Percentiles rank a stretch among this genome's conserved stretches.
These are phyloP conservation scores for Orychophragmus violaceus DNA, from an alignment of 345 rosid species.

Conservation along the genomic window DNA sequence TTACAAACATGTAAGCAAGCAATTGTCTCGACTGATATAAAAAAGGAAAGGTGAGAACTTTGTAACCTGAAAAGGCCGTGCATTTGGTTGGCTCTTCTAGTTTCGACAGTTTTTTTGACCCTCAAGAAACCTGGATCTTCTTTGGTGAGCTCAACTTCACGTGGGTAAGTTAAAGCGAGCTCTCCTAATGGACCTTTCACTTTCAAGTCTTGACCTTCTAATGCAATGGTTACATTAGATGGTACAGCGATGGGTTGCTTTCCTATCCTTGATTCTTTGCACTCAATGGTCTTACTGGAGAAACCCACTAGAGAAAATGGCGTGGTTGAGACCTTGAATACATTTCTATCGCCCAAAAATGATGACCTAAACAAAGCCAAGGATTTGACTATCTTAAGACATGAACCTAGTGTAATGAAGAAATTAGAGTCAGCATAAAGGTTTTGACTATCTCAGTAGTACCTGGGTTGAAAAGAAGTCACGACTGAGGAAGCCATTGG, in stretches of 20 bases:
- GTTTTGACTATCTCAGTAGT: background rate
- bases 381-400: background rate
- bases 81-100: conserved; percentile 94
- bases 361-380: conserved; percentile 38
- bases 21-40: too few species aligned
- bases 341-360: conserved; percentile 56
- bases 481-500: conserved; percentile 64
- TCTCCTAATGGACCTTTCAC: conserved; percentile 94
- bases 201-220: conserved; percentile 62
- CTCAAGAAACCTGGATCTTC: conserved; percentile 57
- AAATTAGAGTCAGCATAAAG: background rate
- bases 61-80: conserved; percentile 93
- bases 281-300: conserved; percentile 47
- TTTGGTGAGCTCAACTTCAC: conserved; percentile 63
- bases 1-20: too few species aligned
- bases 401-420: too few species aligned
- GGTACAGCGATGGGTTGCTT: conserved; percentile 83
- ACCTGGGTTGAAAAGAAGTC: conserved; percentile 62
- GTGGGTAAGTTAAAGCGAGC: conserved; percentile 62
- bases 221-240: conserved; percentile 53
- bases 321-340: conserved; percentile 32
- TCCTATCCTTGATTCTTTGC: conserved; percentile 92
- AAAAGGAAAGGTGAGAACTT: conserved; percentile 3
- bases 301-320: conserved; percentile 39
- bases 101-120: conserved; percentile 64